phyloP scores from a whole-genome alignment of 257 asterid genomes.

The Striga asiatica region DNA sequence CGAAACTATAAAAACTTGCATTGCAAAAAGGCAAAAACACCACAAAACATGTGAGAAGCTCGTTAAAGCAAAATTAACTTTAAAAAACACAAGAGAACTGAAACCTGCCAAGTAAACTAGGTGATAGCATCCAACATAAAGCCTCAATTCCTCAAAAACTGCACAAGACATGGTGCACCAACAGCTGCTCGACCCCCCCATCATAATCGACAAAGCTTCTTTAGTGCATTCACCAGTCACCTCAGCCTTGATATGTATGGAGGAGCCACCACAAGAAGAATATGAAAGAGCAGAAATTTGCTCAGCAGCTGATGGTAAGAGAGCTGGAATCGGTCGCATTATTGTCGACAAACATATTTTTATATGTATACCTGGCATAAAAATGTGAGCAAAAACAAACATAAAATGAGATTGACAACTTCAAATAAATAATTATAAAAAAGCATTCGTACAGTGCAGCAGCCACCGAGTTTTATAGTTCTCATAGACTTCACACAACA shows the following conservation, averaged over 20 bases:
- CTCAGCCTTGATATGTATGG: slow-evolving; percentile 68
- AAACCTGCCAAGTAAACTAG: background rate
- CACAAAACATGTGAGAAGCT: too few relatives aligned
- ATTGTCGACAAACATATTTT: slow-evolving; percentile 16
- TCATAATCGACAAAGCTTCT: slow-evolving; percentile 56
- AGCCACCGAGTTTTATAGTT: slow-evolving; percentile 26
- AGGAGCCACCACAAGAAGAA: slow-evolving; percentile 31
- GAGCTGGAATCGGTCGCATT: slow-evolving; percentile 23
- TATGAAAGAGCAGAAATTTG: slow-evolving; percentile 12
- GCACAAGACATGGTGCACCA: slow-evolving; percentile 27
- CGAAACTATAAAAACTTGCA: too few relatives aligned
- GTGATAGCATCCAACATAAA: background rate
- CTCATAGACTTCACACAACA: slow-evolving; percentile 18
- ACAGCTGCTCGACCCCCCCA: slow-evolving; percentile 52
- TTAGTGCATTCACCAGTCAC: slow-evolving; percentile 62
- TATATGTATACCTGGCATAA: slow-evolving; percentile 42
- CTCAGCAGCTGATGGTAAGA: slow-evolving; percentile 33
- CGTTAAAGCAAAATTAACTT: too few relatives aligned
- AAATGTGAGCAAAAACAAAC: slow-evolving; percentile 25
- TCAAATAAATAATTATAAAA: background rate
- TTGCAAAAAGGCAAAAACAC: too few relatives aligned
- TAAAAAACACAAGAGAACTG: too few relatives aligned
- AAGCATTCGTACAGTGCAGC: slow-evolving; percentile 68
- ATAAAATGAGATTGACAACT: slow-evolving; percentile 22
- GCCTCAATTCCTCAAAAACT: slow-evolving; percentile 12